Evolutionary conservation across 768 basidiomycete genomes (phyloP), one percentile per base, ranked within the genome.

Genomic region (Auricularia auricula-judae): DNA sequence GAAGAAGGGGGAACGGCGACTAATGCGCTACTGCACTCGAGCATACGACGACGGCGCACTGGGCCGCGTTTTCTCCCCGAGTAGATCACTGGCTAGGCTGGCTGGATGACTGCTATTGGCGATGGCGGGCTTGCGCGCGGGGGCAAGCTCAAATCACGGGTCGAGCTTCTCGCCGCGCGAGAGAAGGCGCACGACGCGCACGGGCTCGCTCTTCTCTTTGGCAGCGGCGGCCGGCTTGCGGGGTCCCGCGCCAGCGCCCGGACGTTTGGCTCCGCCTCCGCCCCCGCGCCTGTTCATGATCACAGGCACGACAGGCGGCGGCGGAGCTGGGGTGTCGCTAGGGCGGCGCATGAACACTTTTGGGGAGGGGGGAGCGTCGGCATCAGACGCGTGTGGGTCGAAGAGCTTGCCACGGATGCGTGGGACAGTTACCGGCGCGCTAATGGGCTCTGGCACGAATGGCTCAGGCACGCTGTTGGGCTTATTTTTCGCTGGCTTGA

Each of bases 121-220:
- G 14, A 18, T 44, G 47, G 18, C 14, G 21, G 8, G 16, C 47
- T 51, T 16, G 47, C 14, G 8, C 47, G 14, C 18, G 47, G 21
- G 18, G 16, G 47, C 16, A 21, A 8, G 47, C 10, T 5, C 43
- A 10, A 8, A 51, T 71, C 65, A 77, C 44, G 82, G 82, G 53
- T 93, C 89, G 63, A 93, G 74, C 74, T 91, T 91, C 80, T 93
- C 91, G 36, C 91, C 91, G 12, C 91, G 84, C 1, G 91, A 88
- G 66, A 93, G 82, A 35, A 93, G 86, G 33, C 89, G 80, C 39
- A 92, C 85, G 67, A 88, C 86, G 67, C 84, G 86, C 72, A 82
- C 86, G 5, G 88, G 86, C 67, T 89, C n/a, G 62, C 39, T n/a
- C 62, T 66, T 21, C 62, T 63, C 34, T 47, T 53, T 29, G 44